phyloP scores from a whole-genome alignment of 176 grass and related monocot genomes.

The Oropetium thomaeum region DNA sequence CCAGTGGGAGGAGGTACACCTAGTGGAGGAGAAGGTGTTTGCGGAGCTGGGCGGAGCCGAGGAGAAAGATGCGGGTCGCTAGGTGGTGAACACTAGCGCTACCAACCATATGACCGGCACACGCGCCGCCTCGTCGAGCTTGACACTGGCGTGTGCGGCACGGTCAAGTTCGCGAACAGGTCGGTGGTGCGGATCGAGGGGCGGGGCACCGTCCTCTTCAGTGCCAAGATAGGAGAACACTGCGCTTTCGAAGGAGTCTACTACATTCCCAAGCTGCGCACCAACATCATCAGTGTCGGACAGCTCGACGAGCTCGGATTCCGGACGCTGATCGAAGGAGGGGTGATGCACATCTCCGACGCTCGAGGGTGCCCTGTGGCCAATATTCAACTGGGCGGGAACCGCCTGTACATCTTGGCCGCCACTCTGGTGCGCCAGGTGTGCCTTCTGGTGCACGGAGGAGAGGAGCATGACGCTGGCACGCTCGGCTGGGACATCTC shows the following conservation, averaged over 20 bases:
- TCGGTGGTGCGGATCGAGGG: neutral
- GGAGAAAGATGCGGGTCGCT: neutral
- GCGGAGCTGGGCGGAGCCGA: neutral
- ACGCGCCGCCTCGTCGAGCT: neutral
- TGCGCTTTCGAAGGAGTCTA: neutral
- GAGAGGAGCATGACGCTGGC: no score
- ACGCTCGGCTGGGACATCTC: neutral
- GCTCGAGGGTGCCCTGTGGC: fast-evolving
- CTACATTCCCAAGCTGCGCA: neutral
- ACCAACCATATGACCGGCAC: neutral
- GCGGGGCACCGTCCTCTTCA: neutral
- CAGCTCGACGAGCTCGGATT: neutral
- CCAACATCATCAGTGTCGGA: neutral
- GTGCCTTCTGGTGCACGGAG: neutral
- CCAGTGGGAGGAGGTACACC: neutral
- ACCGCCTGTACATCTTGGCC: neutral
- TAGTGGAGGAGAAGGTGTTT: neutral
- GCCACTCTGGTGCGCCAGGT: neutral
- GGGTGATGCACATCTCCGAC: neutral
- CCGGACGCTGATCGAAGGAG: neutral
- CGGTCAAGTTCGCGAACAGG: neutral
- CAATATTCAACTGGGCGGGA: neutral
- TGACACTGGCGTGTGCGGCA: neutral
- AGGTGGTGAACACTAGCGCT: neutral
- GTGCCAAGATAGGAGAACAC: neutral